Percentiles rank a stretch among this genome's conserved stretches.
phyloP scores from a whole-genome alignment of 2,329 filamentous ascomycete species.

The Colletotrichum sp. region DNA sequence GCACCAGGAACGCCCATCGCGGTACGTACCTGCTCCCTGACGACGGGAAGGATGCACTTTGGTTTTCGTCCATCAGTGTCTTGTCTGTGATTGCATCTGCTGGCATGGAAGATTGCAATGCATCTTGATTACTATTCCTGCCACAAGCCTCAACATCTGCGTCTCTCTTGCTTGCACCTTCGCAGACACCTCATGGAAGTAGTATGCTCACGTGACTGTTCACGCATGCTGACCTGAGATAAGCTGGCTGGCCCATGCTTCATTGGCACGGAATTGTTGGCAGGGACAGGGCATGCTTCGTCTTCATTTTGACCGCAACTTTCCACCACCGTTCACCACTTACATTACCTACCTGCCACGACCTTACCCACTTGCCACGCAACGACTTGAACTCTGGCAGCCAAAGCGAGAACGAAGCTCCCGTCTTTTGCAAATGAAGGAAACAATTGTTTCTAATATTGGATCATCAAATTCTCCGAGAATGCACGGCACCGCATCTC shows the following conservation, averaged over 20 bases:
- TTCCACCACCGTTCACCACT: neutral
- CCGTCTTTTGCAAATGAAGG: neutral
- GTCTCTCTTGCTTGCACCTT: neutral
- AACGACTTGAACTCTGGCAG: neutral
- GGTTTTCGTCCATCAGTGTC: neutral
- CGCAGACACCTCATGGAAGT: neutral
- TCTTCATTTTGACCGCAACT: neutral
- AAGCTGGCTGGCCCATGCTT: neutral
- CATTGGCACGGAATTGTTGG: neutral
- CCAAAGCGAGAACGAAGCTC: neutral
- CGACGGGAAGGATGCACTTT: neutral
- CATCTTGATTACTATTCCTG: neutral
- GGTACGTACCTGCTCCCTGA: neutral
- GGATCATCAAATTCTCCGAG: neutral
- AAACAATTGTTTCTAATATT: conserved; percentile 9
- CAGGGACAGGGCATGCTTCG: neutral
- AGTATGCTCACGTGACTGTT: neutral
- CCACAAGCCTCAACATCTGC: neutral
- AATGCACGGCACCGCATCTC: conserved; percentile 12
- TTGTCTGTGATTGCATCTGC: neutral
- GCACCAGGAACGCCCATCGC: neutral
- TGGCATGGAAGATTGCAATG: neutral
- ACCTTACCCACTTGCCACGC: neutral
- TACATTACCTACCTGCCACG: neutral
- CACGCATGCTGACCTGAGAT: neutral